Conservation (phyloP, 225 moss, liverwort and hornwort species). For the Polytrichum formosum region DNA sequence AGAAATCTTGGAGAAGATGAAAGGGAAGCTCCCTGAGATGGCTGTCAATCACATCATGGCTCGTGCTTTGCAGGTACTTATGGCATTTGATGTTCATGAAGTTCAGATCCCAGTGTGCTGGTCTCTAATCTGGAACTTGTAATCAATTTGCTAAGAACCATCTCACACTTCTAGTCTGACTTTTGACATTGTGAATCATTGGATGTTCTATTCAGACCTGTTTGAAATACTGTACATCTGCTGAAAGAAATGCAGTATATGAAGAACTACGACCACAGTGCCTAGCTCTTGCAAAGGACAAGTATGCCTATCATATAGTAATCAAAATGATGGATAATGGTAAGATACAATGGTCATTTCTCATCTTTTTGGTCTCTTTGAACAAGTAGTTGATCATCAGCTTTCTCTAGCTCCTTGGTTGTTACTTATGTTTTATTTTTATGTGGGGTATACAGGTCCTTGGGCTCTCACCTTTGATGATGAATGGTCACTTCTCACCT, state of each 20-base stretch:
- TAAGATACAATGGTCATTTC: conserved; percentile 15
- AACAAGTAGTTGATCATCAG: too few relatives aligned
- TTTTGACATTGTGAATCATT: background rate
- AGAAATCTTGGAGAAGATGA: conserved; percentile 44
- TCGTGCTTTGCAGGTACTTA: conserved; percentile 55
- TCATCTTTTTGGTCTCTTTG: background rate
- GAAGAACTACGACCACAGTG: conserved; percentile 93
- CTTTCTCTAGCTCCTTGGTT: too few relatives aligned
- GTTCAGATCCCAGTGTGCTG: too few relatives aligned
- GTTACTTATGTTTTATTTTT: too few relatives aligned
- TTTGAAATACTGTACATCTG: conserved; percentile 74
- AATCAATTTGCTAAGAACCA: too few relatives aligned
- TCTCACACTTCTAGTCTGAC: too few relatives aligned
- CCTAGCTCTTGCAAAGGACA: conserved; percentile 72
- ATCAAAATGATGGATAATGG: conserved; percentile 94
- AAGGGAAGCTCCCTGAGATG: conserved; percentile 51
- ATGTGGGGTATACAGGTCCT: too few relatives aligned
- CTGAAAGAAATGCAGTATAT: conserved; percentile 71
- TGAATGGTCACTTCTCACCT: too few relatives aligned
- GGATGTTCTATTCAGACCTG: conserved; percentile 55
- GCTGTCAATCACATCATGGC: conserved; percentile 56
- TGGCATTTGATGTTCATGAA: too few relatives aligned
- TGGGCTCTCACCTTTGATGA: too few relatives aligned
- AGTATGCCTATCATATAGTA: conserved; percentile 91
- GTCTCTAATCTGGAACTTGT: too few relatives aligned